A percentile compares a stretch with the other conserved stretches of the same genome.
phyloP scores from a whole-genome alignment of 2,329 filamentous ascomycete genomes.

The Chaetomiaceae sp. region DNA sequence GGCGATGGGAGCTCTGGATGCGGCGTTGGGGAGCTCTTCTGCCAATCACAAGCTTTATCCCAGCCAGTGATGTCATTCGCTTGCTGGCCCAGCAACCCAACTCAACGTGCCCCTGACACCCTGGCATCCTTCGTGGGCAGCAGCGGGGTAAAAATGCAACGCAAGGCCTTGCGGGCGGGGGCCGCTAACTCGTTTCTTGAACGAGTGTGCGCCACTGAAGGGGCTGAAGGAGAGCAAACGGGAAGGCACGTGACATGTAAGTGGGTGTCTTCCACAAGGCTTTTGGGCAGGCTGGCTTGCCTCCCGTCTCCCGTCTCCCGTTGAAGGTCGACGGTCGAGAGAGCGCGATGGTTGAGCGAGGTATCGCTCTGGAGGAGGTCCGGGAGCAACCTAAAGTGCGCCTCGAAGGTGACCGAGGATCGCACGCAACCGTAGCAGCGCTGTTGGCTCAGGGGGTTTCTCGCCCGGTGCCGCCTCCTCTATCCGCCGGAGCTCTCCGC shows the following conservation, averaged over 20 bases:
- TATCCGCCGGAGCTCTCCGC: conserved; percentile 47
- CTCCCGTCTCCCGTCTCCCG: no score
- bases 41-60: conserved; percentile 18
- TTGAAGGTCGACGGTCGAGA: no score
- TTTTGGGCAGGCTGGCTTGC: no score
- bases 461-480: conserved; percentile 25
- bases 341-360: no score
- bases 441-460: conserved; percentile 29
- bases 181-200: no score
- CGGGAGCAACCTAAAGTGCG: neutral
- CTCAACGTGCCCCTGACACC: no score
- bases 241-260: no score
- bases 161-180: neutral
- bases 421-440: conserved; percentile 36
- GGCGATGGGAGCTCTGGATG: conserved; percentile 3
- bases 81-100: conserved; percentile 24
- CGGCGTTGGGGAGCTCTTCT: neutral
- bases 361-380: no score
- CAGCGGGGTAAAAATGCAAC: conserved; percentile 21
- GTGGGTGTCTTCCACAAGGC: no score
- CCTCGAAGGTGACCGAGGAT: conserved; percentile 38
- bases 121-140: neutral
- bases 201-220: no score
- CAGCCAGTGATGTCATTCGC: conserved; percentile 23
- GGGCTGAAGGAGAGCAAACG: no score